Evolutionary conservation across 148 eudicot genomes (phyloP).

Genomic region (Rhododendron henanense): DNA sequence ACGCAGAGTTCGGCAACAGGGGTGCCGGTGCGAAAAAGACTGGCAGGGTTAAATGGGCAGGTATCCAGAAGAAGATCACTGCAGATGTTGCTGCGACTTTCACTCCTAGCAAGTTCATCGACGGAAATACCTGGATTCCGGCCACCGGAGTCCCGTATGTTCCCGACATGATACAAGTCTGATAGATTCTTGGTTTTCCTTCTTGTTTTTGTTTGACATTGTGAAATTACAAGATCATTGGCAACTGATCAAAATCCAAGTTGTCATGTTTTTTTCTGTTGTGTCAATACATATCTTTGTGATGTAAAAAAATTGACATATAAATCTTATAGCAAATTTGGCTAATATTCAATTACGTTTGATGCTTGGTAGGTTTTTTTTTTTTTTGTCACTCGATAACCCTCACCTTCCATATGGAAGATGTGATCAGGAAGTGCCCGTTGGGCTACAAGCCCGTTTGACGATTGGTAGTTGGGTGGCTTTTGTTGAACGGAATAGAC

Average conservation of each 20-base stretch:
- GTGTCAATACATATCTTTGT: not conserved
- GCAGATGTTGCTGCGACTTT: slow-evolving; percentile 12
- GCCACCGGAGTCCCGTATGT: not conserved
- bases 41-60: slow-evolving; percentile 45
- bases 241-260: not conserved
- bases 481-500: not conserved
- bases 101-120: slow-evolving; percentile 25
- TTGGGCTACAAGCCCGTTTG: too few species aligned
- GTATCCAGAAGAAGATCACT: slow-evolving; percentile 35
- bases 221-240: not conserved
- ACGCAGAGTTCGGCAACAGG: slow-evolving; percentile 48
- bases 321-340: not conserved
- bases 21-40: not conserved
- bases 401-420: too few species aligned
- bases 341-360: not conserved
- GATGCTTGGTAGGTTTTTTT: not conserved
- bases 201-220: not conserved
- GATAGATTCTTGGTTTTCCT: not conserved
- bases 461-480: not conserved
- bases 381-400: too few species aligned
- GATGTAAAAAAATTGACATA: not conserved
- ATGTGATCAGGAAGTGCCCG: too few species aligned
- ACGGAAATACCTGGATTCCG: slow-evolving; percentile 44
- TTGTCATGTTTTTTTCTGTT: not conserved
- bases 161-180: slow-evolving; percentile 23